Conservation (phyloP, 2,329 filamentous ascomycete species). For the Scedosporium dehoogii region DNA sequence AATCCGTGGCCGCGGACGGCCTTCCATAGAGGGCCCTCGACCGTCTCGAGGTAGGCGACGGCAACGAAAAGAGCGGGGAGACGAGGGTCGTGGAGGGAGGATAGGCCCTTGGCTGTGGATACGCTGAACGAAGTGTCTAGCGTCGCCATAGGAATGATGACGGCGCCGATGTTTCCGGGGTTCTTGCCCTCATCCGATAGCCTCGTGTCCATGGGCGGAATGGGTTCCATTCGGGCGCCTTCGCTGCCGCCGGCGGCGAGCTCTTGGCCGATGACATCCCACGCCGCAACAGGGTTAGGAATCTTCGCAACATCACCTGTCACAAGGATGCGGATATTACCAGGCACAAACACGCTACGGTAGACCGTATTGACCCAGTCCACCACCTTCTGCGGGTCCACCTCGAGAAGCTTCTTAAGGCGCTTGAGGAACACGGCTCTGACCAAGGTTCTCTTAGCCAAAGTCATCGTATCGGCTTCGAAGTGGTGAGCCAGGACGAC, state of each 20-base stretch:
- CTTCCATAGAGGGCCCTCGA: conserved; percentile 91
- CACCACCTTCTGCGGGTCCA: conserved; percentile 66
- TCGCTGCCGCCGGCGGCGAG: conserved; percentile 33
- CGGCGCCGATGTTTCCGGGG: conserved; percentile 63
- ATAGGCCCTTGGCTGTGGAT: conserved; percentile 63
- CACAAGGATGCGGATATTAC: conserved; percentile 79
- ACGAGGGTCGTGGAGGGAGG: conserved; percentile 64
- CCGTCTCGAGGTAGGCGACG: conserved; percentile 80
- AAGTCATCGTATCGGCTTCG: conserved; percentile 63
- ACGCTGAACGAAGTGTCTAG: conserved; percentile 88
- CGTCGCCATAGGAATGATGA: conserved; percentile 81
- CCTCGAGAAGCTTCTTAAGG: conserved; percentile 68
- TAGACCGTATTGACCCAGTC: conserved; percentile 69
- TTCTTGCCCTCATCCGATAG: conserved; percentile 65
- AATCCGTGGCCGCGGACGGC: conserved; percentile 87
- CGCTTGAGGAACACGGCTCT: conserved; percentile 81
- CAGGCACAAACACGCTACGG: conserved; percentile 64
- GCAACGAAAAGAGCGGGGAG: conserved; percentile 82
- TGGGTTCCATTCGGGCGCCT: conserved; percentile 48
- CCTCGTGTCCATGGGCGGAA: conserved; percentile 60
- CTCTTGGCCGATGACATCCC: conserved; percentile 53
- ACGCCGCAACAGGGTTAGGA: conserved; percentile 64
- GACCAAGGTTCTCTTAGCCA: conserved; percentile 73
- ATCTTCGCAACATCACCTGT: conserved; percentile 72
- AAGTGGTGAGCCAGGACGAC: conserved; percentile 72